A percentile compares a stretch with the other conserved stretches of the same genome.
Conservation (phyloP, 768 basidiomycete genomes). For the Boletellus sp. region DNA sequence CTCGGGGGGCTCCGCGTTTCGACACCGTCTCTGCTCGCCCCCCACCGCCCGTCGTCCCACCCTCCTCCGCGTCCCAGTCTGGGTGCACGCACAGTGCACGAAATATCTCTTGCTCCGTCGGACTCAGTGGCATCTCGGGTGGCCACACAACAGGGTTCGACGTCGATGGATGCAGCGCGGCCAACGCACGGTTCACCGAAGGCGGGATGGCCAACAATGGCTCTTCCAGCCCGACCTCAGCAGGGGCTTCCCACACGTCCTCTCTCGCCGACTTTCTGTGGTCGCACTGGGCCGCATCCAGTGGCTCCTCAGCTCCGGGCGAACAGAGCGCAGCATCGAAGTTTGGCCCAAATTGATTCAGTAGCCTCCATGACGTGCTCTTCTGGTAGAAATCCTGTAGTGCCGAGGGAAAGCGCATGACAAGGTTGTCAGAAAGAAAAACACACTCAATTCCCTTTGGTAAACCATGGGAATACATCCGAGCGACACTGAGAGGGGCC, state of each 20-base stretch:
- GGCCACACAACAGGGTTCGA: slow-evolving; percentile 4
- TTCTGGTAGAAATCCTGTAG: slow-evolving; percentile 55
- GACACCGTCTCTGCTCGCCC: slow-evolving; percentile 7
- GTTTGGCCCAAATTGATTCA: slow-evolving; percentile 62
- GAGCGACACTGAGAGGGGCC: slow-evolving; percentile 60
- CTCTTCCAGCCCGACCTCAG: slow-evolving; percentile 21
- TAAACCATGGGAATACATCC: slow-evolving; percentile 36
- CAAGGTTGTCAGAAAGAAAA: slow-evolving; percentile 62
- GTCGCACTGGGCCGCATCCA: slow-evolving; percentile 4
- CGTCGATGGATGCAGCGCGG: slow-evolving; percentile 22
- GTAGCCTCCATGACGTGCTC: slow-evolving; percentile 43
- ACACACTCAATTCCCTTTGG: slow-evolving; percentile 39
- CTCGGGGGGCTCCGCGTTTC: slow-evolving; percentile 2
- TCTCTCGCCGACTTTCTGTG: slow-evolving; percentile 6
- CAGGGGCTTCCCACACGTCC: slow-evolving; percentile 18
- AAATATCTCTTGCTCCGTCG: slow-evolving; percentile 71
- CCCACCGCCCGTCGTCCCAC: slow-evolving; percentile 5
- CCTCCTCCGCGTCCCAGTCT: slow-evolving; percentile 46
- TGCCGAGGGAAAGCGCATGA: slow-evolving; percentile 59
- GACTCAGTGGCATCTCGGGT: slow-evolving; percentile 52
- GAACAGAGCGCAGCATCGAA: slow-evolving; percentile 45
- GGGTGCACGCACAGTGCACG: slow-evolving; percentile 56
- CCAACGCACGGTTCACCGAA: slow-evolving; percentile 30
- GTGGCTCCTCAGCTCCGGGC: neutral
- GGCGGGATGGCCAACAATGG: slow-evolving; percentile 22